Conservation (phyloP, 495 filamentous ascomycete species). For the Penicillium samsonianum region DNA sequence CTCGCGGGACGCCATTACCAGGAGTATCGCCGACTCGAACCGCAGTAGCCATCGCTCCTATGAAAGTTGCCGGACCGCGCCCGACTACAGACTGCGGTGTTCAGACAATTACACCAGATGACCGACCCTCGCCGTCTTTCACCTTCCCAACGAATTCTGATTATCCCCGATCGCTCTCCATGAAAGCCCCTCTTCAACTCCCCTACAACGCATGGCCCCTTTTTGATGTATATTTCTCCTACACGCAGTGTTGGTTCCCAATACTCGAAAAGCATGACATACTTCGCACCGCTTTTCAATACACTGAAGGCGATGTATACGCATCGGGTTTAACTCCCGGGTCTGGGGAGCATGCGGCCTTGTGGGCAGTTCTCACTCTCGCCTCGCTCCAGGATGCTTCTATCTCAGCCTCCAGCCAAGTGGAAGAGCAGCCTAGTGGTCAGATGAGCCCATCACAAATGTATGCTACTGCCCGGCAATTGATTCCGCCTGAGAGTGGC, state of each 20-base stretch:
- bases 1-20: constrained; percentile 23
- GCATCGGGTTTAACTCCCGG: constrained; percentile 30
- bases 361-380: constrained; percentile 63
- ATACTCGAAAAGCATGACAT: constrained; percentile 71
- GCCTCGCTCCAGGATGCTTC: constrained; percentile 51
- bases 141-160: constrained; percentile 6
- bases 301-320: constrained; percentile 43
- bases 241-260: constrained; percentile 73
- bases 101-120: constrained; percentile 23
- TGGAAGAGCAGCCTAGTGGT: constrained; percentile 19
- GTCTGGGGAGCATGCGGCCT: constrained; percentile 58
- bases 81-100: constrained; percentile 30
- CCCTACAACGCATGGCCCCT: constrained; percentile 56
- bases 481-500: constrained; percentile 59
- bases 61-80: constrained; percentile 16
- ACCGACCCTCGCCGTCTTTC: constrained; percentile 10
- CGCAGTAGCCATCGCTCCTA: constrained; percentile 24
- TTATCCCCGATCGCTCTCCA: constrained; percentile 20
- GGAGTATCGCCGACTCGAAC: constrained; percentile 37
- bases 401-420: constrained; percentile 38
- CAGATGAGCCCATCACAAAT: constrained; percentile 37
- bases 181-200: constrained; percentile 32
- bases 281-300: constrained; percentile 48
- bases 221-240: constrained; percentile 72
- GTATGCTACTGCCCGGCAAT: constrained; percentile 54